These are phyloP conservation scores for Mycena crocata DNA, from an alignment of 768 basidiomycete genomes.

Conservation along the genomic window DNA sequence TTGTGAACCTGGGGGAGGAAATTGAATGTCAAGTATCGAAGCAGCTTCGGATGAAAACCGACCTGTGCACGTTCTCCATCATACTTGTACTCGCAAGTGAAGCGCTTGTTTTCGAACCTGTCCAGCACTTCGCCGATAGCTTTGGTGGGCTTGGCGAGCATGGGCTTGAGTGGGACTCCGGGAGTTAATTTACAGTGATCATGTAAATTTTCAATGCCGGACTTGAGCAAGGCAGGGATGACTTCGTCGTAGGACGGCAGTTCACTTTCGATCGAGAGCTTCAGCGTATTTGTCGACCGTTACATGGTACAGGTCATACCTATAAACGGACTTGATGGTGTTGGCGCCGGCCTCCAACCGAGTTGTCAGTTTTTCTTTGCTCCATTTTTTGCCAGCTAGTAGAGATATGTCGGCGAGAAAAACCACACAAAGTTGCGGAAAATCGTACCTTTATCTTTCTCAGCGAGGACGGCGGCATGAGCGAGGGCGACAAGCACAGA, in stretches of 20 bases:
- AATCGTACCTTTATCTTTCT: slow-evolving; percentile 68
- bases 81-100: slow-evolving; percentile 99
- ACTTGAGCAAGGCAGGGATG: slow-evolving; percentile 87
- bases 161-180: slow-evolving; percentile 96
- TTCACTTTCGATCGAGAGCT: slow-evolving; percentile 66
- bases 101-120: slow-evolving; percentile 93
- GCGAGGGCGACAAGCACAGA: slow-evolving; percentile 96
- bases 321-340: slow-evolving; percentile 91
- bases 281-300: not conserved
- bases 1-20: slow-evolving; percentile 80
- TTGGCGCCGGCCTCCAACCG: slow-evolving; percentile 82
- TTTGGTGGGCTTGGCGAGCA: slow-evolving; percentile 99
- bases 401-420: slow-evolving; percentile 16
- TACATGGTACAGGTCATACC: slow-evolving; percentile 58
- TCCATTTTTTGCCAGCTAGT: slow-evolving; percentile 84
- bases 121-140: slow-evolving; percentile 98
- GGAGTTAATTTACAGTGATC: slow-evolving; percentile 91
- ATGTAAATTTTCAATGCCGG: slow-evolving; percentile 76
- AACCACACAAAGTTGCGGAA: not conserved
- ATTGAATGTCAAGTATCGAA: not conserved
- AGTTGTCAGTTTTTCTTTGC: slow-evolving; percentile 74
- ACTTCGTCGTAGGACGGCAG: slow-evolving; percentile 93
- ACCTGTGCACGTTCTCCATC: slow-evolving; percentile 98
- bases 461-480: slow-evolving; percentile 87
- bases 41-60: slow-evolving; percentile 7